Percentiles rank a stretch among this genome's conserved stretches.
Conservation (phyloP, 352 stramenopile genomes). For the Globisporangium orthogonon region DNA sequence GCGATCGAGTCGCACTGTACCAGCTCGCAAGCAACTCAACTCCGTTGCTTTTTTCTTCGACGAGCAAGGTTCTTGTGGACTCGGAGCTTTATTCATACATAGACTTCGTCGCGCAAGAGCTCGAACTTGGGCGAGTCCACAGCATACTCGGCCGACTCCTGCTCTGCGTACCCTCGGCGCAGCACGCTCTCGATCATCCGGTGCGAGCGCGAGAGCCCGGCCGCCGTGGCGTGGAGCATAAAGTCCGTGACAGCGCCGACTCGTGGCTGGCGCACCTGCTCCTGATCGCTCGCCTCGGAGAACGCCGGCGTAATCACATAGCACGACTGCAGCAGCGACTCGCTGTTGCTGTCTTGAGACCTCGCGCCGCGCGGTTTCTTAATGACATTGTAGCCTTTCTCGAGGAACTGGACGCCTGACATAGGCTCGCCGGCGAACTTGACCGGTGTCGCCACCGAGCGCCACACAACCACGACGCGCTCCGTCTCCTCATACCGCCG, state of each 20-base stretch:
- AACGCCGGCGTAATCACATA: slow-evolving; percentile 31
- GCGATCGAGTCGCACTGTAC: too few relatives aligned
- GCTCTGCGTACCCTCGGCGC: not conserved
- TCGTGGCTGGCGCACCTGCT: not conserved
- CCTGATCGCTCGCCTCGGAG: not conserved
- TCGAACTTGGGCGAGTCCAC: not conserved
- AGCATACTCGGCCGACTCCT: not conserved
- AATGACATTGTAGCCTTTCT: slow-evolving; percentile 37
- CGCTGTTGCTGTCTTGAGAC: too few relatives aligned
- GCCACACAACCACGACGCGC: slow-evolving; percentile 33
- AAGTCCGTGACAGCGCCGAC: not conserved
- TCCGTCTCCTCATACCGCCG: slow-evolving; percentile 24
- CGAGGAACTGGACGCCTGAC: slow-evolving; percentile 27
- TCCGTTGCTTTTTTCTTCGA: not conserved
- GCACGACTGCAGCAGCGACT: slow-evolving; percentile 30
- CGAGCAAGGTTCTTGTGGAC: too few relatives aligned
- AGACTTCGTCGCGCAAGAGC: not conserved
- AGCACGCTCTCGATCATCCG: slow-evolving; percentile 4
- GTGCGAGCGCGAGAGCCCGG: not conserved
- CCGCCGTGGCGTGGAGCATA: not conserved
- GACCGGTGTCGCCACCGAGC: slow-evolving; percentile 27
- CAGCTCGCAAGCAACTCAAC: slow-evolving; percentile 1
- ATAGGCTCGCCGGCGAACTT: slow-evolving; percentile 28
- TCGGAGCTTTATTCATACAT: too few relatives aligned
- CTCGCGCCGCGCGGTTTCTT: too few relatives aligned